Evolutionary conservation across 345 rosid genomes (phyloP), one percentile per base, ranked within the genome.

Genomic region (Salix arbutifolia): DNA sequence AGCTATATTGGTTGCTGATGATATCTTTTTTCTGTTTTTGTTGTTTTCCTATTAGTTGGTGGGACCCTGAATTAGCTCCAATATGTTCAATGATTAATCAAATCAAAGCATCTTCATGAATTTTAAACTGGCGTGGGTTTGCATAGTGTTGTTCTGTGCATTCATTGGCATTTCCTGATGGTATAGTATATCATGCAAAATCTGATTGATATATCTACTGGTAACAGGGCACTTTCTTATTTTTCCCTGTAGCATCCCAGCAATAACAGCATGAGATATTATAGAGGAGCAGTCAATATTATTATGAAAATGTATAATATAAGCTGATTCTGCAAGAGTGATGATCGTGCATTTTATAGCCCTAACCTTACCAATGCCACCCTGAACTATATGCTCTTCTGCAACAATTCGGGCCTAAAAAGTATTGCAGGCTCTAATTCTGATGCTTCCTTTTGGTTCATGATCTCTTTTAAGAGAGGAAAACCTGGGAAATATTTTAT

Each of bases 31-130:
- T 33, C 30, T 38, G 69, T 48, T 31, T 17, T 53, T 67, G 68
- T 71, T 68, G 8, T 56, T 69, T 72, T 69, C 67, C 28, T 16
- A 19, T 64, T 52, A 5, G 37, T 23, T 33, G 73, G 35, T 70
- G 30, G 73, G 42, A 28, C 74, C 62, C 50, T 30, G 26, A 48
- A 48, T 71, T 70, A 71, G 66, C 76, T 62, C 78, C 74, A 48
- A 64, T 65, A 65, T 31, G 50, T 62, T 37, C 56, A 72, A 79
- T 75, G 82, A 64, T 74, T 81, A 71, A 81, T 79, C 81, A 81
- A 79, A 76, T 80, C 83, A 79, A 72, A 58, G 67, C 77, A 77
- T 60, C 42, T 74, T 71, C 28, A 10, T 56, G 62, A 56, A 66
- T 58, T 64, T 56, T 13, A 67, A 56, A 76, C 75, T 73, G 66